These are phyloP conservation scores for Ophiocordyceps unilateralis DNA, from an alignment of 2,329 filamentous ascomycete species.

Conservation along the genomic window DNA sequence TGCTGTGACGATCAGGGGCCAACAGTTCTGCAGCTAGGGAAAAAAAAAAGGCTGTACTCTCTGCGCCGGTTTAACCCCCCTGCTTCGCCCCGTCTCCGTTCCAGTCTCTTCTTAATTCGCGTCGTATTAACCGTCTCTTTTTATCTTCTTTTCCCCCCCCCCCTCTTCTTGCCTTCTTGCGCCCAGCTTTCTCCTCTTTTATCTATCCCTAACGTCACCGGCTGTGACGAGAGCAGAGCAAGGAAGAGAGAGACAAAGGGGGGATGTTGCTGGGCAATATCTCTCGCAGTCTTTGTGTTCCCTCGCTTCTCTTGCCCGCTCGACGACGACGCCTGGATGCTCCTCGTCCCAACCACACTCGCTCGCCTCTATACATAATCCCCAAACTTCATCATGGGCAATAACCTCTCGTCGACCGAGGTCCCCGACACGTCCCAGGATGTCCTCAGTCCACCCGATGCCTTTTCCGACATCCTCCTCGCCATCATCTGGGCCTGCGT, in stretches of 20 bases:
- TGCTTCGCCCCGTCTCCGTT: too few relatives aligned
- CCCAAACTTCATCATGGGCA: conserved; percentile 14
- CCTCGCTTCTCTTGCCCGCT: neutral
- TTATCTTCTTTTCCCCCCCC: neutral
- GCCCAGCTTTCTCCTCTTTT: too few relatives aligned
- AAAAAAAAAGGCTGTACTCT: too few relatives aligned
- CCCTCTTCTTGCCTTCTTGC: neutral
- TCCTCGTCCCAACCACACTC: neutral
- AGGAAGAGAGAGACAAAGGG: neutral
- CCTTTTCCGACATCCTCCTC: conserved; percentile 13
- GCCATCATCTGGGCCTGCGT: conserved; percentile 16
- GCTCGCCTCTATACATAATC: neutral
- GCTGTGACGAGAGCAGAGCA: neutral
- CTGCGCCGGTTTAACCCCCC: too few relatives aligned
- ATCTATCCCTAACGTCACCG: too few relatives aligned
- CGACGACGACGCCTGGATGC: neutral
- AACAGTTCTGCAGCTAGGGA: too few relatives aligned
- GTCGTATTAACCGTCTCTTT: neutral
- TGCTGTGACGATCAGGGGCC: too few relatives aligned
- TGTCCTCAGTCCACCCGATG: conserved; percentile 15
- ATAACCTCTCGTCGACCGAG: conserved; percentile 21
- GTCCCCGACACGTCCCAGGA: conserved; percentile 19
- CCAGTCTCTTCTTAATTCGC: neutral
- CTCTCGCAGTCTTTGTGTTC: neutral
- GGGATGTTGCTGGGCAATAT: conserved; percentile 1